Evolutionary conservation across 2,329 filamentous ascomycete genomes (phyloP).

Genomic region (Fusarium armeniacum): DNA sequence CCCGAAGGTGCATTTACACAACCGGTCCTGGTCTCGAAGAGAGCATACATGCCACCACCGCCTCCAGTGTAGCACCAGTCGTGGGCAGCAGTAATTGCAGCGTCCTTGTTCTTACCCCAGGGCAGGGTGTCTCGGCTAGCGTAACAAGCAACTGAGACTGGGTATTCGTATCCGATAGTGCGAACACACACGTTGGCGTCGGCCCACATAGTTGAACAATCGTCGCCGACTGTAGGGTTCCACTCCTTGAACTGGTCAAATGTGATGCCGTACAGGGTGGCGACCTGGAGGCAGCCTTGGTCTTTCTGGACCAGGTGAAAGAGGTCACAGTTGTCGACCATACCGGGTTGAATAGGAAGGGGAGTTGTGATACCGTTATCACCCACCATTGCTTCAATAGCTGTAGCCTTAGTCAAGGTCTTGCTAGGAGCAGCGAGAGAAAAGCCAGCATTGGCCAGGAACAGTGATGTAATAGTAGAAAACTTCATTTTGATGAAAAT

Average conservation of each 20-base stretch:
- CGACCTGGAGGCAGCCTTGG: not conserved
- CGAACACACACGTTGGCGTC: conserved; percentile 15
- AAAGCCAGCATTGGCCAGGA: conserved; percentile 3
- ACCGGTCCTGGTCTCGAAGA: conserved; percentile 2
- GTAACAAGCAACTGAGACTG: conserved; percentile 7
- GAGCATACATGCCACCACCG: not conserved
- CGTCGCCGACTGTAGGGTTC: conserved; percentile 4
- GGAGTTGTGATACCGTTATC: conserved; percentile 28
- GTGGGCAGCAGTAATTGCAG: not conserved
- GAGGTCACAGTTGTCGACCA: conserved; percentile 20
- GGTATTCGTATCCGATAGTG: conserved; percentile 16
- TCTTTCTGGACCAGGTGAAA: conserved; percentile 13
- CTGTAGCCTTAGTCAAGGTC: conserved; percentile 2
- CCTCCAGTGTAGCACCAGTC: conserved; percentile 24
- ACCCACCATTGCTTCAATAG: conserved; percentile 5
- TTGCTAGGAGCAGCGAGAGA: not conserved
- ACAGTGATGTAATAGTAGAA: not conserved
- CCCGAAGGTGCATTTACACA: conserved; percentile 25
- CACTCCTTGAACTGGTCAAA: conserved; percentile 14
- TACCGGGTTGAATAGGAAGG: conserved; percentile 23
- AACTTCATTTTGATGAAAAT: conserved; percentile 5
- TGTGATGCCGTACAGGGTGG: not conserved
- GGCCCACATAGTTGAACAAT: conserved; percentile 13
- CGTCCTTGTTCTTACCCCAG: conserved; percentile 29
- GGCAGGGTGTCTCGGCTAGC: accelerated